Evolutionary conservation across 495 filamentous ascomycete genomes (phyloP).

Genomic region (Corynascus novoguineensis): DNA sequence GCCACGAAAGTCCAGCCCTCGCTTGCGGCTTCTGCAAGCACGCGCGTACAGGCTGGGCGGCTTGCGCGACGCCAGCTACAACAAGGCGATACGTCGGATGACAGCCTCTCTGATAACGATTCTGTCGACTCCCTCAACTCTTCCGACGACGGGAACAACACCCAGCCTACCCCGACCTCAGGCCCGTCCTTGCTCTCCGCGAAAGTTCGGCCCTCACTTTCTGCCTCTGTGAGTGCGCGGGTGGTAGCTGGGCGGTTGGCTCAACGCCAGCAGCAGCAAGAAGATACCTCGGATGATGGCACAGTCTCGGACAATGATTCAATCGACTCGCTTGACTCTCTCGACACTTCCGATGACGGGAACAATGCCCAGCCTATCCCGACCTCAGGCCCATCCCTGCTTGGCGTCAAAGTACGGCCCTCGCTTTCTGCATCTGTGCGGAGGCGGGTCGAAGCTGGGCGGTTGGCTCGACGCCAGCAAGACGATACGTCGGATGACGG

Average conservation of each 20-base stretch:
- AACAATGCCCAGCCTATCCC: neutral
- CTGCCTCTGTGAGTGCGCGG: too few relatives aligned
- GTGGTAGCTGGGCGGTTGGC: neutral
- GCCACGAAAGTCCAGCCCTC: too few relatives aligned
- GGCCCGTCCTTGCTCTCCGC: neutral
- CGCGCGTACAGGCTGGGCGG: neutral
- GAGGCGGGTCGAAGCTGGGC: neutral
- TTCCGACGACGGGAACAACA: neutral
- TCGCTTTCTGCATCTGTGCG: too few relatives aligned
- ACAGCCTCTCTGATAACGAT: neutral
- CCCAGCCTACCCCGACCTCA: neutral
- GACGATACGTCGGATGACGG: slow-evolving; percentile 2
- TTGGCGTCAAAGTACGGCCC: too few relatives aligned
- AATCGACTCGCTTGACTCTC: neutral
- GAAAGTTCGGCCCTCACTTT: too few relatives aligned
- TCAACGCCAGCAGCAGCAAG: slow-evolving; percentile 10
- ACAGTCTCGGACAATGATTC: neutral
- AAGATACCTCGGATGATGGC: slow-evolving; percentile 4
- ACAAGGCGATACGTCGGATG: slow-evolving; percentile 3
- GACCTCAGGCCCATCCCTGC: neutral
- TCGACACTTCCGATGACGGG: too few relatives aligned
- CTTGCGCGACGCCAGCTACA: slow-evolving; percentile 12
- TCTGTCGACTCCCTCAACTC: neutral
- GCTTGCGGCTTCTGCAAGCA: too few relatives aligned
- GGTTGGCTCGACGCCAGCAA: slow-evolving; percentile 10